phyloP scores from a whole-genome alignment of 2,329 filamentous ascomycete genomes.

The Epichloe sp. region DNA sequence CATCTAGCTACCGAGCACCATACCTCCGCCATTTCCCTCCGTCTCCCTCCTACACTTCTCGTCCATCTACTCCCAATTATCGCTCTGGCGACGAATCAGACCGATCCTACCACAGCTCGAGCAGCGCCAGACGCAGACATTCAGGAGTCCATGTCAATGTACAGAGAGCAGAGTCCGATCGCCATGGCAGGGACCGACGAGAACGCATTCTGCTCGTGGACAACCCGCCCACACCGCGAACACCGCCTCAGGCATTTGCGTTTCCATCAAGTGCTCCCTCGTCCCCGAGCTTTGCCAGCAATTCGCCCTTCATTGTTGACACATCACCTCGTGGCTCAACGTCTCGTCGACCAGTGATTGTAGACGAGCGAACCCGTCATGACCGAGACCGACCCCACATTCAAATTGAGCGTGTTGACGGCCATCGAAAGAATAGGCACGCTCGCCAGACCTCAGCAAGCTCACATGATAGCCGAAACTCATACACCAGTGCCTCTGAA shows the following conservation, averaged over 20 bases:
- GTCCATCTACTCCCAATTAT: slow-evolving; percentile 18
- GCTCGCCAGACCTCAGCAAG: slow-evolving; percentile 17
- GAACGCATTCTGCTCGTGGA: slow-evolving; percentile 34
- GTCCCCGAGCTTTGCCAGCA: slow-evolving; percentile 18
- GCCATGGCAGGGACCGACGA: slow-evolving; percentile 16
- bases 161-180: slow-evolving; percentile 21
- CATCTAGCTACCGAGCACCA: slow-evolving; percentile 2
- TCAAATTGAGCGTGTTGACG: slow-evolving; percentile 25
- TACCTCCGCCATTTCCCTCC: slow-evolving; percentile 25
- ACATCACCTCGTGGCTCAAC: slow-evolving; percentile 12
- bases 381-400: slow-evolving; percentile 15
- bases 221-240: slow-evolving; percentile 30
- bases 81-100: slow-evolving; percentile 26
- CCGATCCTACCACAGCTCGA: slow-evolving; percentile 19
- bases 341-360: slow-evolving; percentile 22
- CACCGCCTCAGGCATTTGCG: slow-evolving; percentile 29
- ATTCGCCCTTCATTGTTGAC: slow-evolving; percentile 14
- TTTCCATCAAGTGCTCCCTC: slow-evolving; percentile 27
- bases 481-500: slow-evolving; percentile 15
- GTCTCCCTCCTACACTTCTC: slow-evolving; percentile 24
- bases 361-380: slow-evolving; percentile 21
- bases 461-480: slow-evolving; percentile 20
- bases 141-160: slow-evolving; percentile 26
- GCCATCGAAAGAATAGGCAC: slow-evolving; percentile 7
- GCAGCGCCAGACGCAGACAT: slow-evolving; percentile 19